phyloP scores from a whole-genome alignment of 257 asterid species.

The Rauvolfia tetraphylla region DNA sequence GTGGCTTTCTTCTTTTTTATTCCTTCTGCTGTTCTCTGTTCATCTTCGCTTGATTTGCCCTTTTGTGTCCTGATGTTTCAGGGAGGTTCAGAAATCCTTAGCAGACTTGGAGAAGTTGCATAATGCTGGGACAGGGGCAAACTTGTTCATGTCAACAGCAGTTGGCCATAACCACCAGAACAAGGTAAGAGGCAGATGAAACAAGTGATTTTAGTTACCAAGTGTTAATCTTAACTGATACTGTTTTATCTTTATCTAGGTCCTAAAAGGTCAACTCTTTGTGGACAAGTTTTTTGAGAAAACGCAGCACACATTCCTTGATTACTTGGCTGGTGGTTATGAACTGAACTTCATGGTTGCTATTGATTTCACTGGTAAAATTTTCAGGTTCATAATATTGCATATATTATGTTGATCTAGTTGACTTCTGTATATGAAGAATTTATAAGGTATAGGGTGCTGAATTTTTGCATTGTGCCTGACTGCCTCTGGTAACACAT shows the following conservation, averaged over 20 bases:
- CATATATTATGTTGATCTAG: not conserved
- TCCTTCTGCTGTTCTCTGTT: constrained; percentile 15
- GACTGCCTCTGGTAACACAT: not conserved
- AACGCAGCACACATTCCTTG: constrained; percentile 78
- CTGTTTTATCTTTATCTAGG: constrained; percentile 36
- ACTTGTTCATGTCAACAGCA: constrained; percentile 50
- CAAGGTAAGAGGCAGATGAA: constrained; percentile 47
- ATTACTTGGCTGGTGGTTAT: constrained; percentile 83
- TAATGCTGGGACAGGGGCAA: constrained; percentile 55
- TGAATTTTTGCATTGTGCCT: not conserved
- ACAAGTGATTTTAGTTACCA: constrained; percentile 9
- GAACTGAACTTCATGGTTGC: constrained; percentile 99
- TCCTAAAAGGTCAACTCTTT: constrained; percentile 71
- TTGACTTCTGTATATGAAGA: not conserved
- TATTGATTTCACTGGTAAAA: constrained; percentile 90
- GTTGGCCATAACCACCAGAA: constrained; percentile 60
- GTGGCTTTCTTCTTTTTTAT: constrained; percentile 15
- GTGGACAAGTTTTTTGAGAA: constrained; percentile 83
- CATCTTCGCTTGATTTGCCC: constrained; percentile 32
- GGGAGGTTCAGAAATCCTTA: constrained; percentile 84
- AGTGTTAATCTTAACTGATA: not conserved
- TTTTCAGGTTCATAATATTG: not conserved
- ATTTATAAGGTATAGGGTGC: not conserved
- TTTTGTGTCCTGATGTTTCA: constrained; percentile 37
- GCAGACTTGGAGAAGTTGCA: constrained; percentile 82